A percentile compares a stretch with the other conserved stretches of the same genome.
Conservation (phyloP, 2,329 filamentous ascomycete species). For the Nemania sp. region DNA sequence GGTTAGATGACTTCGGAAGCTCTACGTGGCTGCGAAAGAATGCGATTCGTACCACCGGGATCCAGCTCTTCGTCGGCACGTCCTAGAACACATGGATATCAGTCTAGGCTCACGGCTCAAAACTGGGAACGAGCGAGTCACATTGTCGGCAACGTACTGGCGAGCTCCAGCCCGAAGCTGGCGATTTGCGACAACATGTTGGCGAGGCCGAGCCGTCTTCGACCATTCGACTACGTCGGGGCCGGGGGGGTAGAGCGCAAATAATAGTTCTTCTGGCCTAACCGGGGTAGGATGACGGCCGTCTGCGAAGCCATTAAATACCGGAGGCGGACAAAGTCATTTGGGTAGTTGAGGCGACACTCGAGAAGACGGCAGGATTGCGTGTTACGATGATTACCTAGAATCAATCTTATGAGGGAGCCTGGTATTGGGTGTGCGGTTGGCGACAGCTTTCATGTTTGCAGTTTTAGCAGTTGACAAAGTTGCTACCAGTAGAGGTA, state of each 20-base stretch:
- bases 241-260: slow-evolving; percentile 23
- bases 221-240: slow-evolving; percentile 29
- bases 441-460: slow-evolving; percentile 28
- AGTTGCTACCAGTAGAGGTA: not conserved
- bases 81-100: slow-evolving; percentile 38
- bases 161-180: slow-evolving; percentile 46
- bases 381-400: not conserved
- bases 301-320: slow-evolving; percentile 35
- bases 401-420: slow-evolving; percentile 1
- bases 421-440: not conserved
- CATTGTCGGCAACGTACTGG: slow-evolving; percentile 41
- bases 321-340: slow-evolving; percentile 18
- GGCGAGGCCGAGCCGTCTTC: slow-evolving; percentile 27
- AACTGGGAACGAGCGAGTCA: slow-evolving; percentile 3
- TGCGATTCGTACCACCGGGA: slow-evolving; percentile 48
- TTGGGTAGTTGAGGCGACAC: slow-evolving; percentile 5
- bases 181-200: slow-evolving; percentile 45
- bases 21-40: slow-evolving; percentile 13
- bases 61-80: slow-evolving; percentile 53
- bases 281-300: slow-evolving; percentile 29
- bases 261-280: slow-evolving; percentile 28
- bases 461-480: slow-evolving; percentile 24
- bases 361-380: not conserved
- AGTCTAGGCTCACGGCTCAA: slow-evolving; percentile 3
- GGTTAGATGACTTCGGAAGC: slow-evolving; percentile 30